phyloP scores from a whole-genome alignment of 441 rosid species.

The Pelargonium myrrhifolium region DNA sequence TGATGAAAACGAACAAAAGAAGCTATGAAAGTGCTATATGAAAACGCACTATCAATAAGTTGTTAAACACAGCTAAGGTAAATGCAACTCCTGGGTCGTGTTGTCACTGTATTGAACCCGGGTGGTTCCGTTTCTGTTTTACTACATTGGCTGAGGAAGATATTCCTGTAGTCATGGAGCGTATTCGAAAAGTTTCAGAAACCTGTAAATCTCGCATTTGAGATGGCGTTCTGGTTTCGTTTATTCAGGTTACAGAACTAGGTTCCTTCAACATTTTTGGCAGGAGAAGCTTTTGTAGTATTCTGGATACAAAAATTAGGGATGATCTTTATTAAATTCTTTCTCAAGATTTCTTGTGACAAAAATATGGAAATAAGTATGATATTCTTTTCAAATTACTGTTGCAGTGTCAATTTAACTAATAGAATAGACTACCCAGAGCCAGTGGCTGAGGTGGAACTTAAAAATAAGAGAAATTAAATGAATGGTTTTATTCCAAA shows the following conservation, averaged over 20 bases:
- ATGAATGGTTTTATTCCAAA: slow-evolving; percentile 38
- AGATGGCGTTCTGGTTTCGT: too few relatives aligned
- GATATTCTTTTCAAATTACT: not conserved
- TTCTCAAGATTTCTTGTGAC: not conserved
- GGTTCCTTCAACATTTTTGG: too few relatives aligned
- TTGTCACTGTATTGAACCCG: slow-evolving; percentile 85
- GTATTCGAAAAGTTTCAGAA: slow-evolving; percentile 35
- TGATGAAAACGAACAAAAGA: too few relatives aligned
- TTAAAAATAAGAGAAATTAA: slow-evolving; percentile 15
- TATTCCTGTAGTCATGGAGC: slow-evolving; percentile 49
- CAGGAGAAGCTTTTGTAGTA: too few relatives aligned
- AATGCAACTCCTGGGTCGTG: slow-evolving; percentile 83
- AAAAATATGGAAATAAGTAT: not conserved
- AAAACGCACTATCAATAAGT: too few relatives aligned
- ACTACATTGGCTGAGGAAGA: slow-evolving; percentile 52
- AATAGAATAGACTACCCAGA: too few relatives aligned
- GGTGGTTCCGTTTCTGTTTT: slow-evolving; percentile 90
- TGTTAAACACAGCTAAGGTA: slow-evolving; percentile 60
- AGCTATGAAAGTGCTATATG: too few relatives aligned
- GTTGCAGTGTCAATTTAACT: not conserved
- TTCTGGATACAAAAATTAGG: too few relatives aligned
- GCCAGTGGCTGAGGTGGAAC: too few relatives aligned
- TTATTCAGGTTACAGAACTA: too few relatives aligned
- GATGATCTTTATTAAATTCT: not conserved
- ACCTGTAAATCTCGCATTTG: too few relatives aligned